Evolutionary conservation across 23 red algal genomes (phyloP).

Genomic region (Gracilariopsis chorda): DNA sequence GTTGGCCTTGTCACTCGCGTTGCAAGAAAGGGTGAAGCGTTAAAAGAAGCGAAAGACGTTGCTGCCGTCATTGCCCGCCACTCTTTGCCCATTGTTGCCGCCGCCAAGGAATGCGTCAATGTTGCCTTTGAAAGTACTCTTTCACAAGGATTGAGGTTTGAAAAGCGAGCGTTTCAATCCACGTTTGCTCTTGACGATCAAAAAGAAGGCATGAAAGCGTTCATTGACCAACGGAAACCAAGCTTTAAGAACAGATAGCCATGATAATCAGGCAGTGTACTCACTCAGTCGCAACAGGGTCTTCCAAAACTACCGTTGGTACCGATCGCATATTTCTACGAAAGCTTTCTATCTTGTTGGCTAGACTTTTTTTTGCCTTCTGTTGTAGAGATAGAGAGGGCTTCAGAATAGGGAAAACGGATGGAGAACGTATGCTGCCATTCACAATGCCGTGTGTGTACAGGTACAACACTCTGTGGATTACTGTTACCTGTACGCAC

Average conservation of each 20-base stretch:
- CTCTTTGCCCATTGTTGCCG: conserved; percentile 68
- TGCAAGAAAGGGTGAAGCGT: conserved; percentile 52
- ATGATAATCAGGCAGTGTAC: too few relatives aligned
- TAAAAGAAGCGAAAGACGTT: conserved; percentile 69
- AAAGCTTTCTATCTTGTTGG: too few relatives aligned
- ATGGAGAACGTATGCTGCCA: too few relatives aligned
- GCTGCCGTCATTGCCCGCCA: conserved; percentile 78
- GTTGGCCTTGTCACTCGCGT: conserved; percentile 89
- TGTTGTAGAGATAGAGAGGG: too few relatives aligned
- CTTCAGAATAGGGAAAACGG: too few relatives aligned
- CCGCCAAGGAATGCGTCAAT: conserved; percentile 94
- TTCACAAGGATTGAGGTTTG: conserved; percentile 70
- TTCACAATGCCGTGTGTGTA: too few relatives aligned
- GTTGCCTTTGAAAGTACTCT: conserved; percentile 63
- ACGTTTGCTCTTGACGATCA: conserved; percentile 87
- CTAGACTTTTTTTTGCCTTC: too few relatives aligned
- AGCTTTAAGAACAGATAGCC: conserved; percentile 48
- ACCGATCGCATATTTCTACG: too few relatives aligned
- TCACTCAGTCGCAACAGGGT: too few relatives aligned
- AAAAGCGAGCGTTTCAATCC: conserved; percentile 81
- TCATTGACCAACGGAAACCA: conserved; percentile 64
- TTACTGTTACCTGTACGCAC: too few relatives aligned
- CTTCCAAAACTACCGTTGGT: too few relatives aligned
- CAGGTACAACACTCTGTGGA: too few relatives aligned
- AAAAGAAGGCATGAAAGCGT: conserved; percentile 99